Evolutionary conservation across 441 rosid species (phyloP), one percentile per base, ranked within the genome.

Genomic region (Croton setiger): DNA sequence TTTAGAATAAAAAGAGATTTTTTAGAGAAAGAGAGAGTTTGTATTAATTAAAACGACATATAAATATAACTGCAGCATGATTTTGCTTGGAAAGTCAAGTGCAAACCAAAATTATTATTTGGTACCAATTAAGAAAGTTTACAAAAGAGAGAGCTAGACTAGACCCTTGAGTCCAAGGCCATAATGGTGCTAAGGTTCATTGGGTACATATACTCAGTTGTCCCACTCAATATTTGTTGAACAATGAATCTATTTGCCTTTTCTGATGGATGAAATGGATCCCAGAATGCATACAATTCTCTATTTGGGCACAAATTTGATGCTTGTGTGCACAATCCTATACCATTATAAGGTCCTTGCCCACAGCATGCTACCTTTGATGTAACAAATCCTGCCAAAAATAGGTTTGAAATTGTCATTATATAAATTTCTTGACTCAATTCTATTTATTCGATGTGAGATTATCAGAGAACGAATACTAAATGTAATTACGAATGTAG

Each of bases 191-290:
- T 81, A 35, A 87, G 85, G 74, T 87, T 87, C 88, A 87, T 78
- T 2, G 89, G 89, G 41, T 61, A 58, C 84, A 85, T 81, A 63
- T 83, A 83, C 33, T 78, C 47, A n/a, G 62, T 36, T 12, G 85
- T 72, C 35, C 85, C 92, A 13, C 71, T 73, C 59, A 79, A 13
- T 52, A 87, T 80, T 36, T 60, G 74, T 31, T 69, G 76, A 14
- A 73, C 83, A 14, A 87, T 79, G 27, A 80, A 58, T 53, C 79
- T 66, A 58, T 83, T 83, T 17, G 86, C 89, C 68, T 67, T 87
- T 68, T 87, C 87, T 1, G 91, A 74, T 14, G 91, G 91, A 54
- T 87, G 91, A 67, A 82, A 85, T 35, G 91, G 77, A 76, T 87
- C 91, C 91, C 89, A 87, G 68, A 87, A 87, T 7, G 80, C 91